phyloP scores from a whole-genome alignment of 257 asterid genomes.

The Voacanga thouarsii region DNA sequence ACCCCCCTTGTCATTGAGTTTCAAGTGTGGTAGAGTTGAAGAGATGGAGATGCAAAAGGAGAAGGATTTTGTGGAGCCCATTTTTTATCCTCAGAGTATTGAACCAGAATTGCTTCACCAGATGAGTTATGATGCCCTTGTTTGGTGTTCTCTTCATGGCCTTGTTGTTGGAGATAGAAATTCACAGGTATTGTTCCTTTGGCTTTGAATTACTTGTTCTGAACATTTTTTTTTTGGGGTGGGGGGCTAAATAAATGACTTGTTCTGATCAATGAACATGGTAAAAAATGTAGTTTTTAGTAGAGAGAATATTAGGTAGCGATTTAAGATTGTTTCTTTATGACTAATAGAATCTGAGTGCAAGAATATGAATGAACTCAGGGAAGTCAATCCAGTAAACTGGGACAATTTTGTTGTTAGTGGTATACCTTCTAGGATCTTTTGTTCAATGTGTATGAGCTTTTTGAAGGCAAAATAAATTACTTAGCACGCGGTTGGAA shows the following conservation, averaged over 20 bases:
- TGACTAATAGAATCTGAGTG: not conserved
- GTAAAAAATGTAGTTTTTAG: not conserved
- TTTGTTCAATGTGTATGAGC: not conserved
- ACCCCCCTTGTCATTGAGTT: conserved; percentile 28
- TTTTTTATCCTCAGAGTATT: conserved; percentile 59
- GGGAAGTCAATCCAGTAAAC: not conserved
- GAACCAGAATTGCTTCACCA: conserved; percentile 55
- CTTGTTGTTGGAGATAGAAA: conserved; percentile 83
- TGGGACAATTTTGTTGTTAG: not conserved
- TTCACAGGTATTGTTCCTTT: conserved; percentile 46
- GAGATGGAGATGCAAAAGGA: conserved; percentile 20
- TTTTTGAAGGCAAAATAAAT: not conserved
- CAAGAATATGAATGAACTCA: not conserved
- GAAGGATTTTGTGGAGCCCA: conserved; percentile 26
- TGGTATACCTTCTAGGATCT: not conserved
- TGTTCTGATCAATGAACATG: not conserved
- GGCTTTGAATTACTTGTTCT: too few relatives aligned
- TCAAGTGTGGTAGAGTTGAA: conserved; percentile 34
- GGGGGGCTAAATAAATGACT: not conserved
- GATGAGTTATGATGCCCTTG: conserved; percentile 75
- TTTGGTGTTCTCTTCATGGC: conserved; percentile 87
- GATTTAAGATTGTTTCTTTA: not conserved
- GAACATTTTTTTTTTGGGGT: too few relatives aligned
- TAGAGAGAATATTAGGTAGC: not conserved
- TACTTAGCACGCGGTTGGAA: not conserved